Base-by-base conservation (phyloP, 78 protist species). In the Abeoforma whisleri region DNA sequence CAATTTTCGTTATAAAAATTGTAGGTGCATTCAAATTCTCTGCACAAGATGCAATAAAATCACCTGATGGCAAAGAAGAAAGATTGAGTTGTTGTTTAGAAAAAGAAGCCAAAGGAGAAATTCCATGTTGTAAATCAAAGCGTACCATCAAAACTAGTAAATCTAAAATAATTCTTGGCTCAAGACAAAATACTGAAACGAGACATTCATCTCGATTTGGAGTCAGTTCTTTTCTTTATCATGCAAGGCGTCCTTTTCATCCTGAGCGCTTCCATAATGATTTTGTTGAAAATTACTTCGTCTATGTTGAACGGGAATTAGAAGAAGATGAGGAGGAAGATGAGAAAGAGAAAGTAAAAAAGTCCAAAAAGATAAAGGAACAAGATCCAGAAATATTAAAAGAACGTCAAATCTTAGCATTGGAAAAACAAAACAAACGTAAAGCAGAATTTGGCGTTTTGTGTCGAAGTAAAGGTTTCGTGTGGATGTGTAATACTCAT, bases 181-280 rank as follows among this genome's bases (percentile, higher is more conserved):
- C 62, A 48, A 48, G 62, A 48, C 62, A 48, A 48, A 48, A 48
- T 48, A 5, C 57, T 0, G 91, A 89, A 71, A 35, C 48, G 8
- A 92, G 95, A 25, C 96, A 93, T 79, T 90, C 93, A 12, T 37
- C 81, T 5, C 88, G 92, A 68, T 94, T 89, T 72, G 98, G 97
- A 72, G 90, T 95, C 71, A 74, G 74, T 1, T 86, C 87, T 38
- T 94, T 94, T 48, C 79, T 87, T 69, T 95, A 84, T 68, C 39
- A 85, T 38, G 85, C 89, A 8, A 70, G 93, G n/a, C 40, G 87
- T n/a, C 97, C 98, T 1, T 92, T 95, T 82, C 95, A 95, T 69
- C 94, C 98, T 1, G 39, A 57, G 40, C 85, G 90, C 32, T 70
- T 91, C 33, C 5, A 5, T n/a, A 68, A 80, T 1, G 2, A 31